Percentiles rank a stretch among this genome's conserved stretches.
Conservation (phyloP, 1,139 yeast genomes). For the Geotrichum fermentans region DNA sequence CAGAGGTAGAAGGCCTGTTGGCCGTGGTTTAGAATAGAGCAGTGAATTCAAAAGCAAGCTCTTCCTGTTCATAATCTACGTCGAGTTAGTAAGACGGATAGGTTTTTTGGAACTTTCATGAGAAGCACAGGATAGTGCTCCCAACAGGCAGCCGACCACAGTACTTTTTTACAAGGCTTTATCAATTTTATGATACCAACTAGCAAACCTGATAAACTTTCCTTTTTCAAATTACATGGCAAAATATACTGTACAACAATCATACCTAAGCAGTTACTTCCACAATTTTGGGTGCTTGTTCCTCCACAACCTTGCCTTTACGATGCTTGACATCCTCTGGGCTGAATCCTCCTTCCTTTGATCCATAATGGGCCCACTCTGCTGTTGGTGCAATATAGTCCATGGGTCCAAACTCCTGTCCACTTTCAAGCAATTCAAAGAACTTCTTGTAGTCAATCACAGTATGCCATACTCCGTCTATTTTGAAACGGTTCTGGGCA, state of each 20-base stretch:
- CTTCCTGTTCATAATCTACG: no score
- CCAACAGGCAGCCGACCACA: no score
- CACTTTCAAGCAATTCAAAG: slow-evolving; percentile 59
- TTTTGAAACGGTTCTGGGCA: slow-evolving; percentile 68
- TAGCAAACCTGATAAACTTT: no score
- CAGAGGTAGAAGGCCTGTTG: no score
- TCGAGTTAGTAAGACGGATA: no score
- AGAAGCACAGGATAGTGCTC: no score
- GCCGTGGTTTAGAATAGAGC: no score
- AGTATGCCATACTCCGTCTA: slow-evolving; percentile 76
- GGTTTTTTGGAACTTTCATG: no score
- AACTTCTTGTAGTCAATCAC: slow-evolving; percentile 80
- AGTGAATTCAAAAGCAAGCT: no score
- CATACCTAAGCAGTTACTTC: background rate
- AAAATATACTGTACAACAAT: background rate
- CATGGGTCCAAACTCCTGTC: slow-evolving; percentile 61
- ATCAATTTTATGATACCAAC: no score
- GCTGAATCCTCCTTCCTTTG: slow-evolving; percentile 79
- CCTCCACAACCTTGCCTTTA: slow-evolving; percentile 27
- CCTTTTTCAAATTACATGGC: no score
- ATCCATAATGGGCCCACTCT: slow-evolving; percentile 87
- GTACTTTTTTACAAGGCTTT: no score
- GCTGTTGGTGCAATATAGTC: slow-evolving; percentile 83
- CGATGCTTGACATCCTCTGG: slow-evolving; percentile 58
- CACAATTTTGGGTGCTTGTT: background rate